Base-by-base conservation (phyloP, 2,329 filamentous ascomycete species). In the Ophiocordyceps camponoti-rufipedis region DNA sequence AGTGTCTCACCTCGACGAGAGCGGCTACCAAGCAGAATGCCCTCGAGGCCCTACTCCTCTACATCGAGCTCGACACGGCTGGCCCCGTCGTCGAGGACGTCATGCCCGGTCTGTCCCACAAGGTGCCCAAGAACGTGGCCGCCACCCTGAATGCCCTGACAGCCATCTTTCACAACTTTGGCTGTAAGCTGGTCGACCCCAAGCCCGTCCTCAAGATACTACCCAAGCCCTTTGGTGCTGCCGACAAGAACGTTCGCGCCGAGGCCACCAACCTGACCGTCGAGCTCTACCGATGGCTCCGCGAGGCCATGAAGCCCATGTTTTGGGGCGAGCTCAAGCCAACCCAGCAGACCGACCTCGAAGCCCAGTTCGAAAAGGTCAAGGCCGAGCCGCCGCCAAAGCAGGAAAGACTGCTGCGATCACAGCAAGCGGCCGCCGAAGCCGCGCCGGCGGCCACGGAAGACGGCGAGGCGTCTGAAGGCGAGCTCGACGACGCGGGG, bases 281-380 rank as follows among this genome's bases (percentile, higher is more conserved):
- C 43, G 93, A 98, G 59, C 76, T 98, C 47, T 98, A 98, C 63
- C 74, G 91, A 62, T 98, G 93, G 91, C 71, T 98, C 32, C 83
- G 89, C 53, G 91, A 98, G 51, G 89, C 89, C 11, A 95, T 98
- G 80, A 98, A 98, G 61, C 86, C 89, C 35, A 82, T 96, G 63
- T 96, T 98, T 61, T 98, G 91, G 88, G 78, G 75, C 41, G 91
- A 98, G 48, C 64, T 98, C 49, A 98, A 98, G 61, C 83, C 89
- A 1, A 89, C 94, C 0, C 91, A 98, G 58, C 91, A 98, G 61
- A 78, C 81, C 49, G 93, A 98, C 57, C 67, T 98, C 47, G 93
- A 98, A 57, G 84, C 88, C 38, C 75, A 94, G 44, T 98, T 98
- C 51, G 91, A 96, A 56, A 87, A 85, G 54, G 75, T 95, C 58